Conservation (phyloP, 495 filamentous ascomycete genomes). For the Apiosordaria backusii region DNA sequence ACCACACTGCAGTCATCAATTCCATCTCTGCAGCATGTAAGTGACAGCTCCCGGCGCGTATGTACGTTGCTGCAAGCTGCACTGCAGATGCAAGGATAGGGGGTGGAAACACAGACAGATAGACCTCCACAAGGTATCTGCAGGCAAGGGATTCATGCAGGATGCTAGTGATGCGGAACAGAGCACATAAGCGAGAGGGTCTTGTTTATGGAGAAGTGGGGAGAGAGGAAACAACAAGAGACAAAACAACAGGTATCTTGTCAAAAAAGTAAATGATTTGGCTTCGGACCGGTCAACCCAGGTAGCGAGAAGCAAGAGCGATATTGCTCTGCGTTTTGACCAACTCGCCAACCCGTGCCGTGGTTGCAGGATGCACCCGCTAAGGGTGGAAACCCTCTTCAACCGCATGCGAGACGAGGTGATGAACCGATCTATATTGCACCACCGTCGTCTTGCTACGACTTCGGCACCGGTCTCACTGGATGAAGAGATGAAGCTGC, state of each 20-base stretch:
- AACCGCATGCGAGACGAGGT: background rate
- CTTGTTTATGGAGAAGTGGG: background rate
- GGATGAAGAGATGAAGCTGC: background rate
- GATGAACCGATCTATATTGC: background rate
- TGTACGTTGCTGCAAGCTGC: background rate
- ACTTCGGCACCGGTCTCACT: background rate
- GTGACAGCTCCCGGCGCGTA: too few relatives aligned
- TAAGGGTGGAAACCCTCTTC: background rate
- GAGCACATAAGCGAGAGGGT: background rate
- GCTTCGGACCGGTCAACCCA: background rate
- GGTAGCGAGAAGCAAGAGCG: background rate
- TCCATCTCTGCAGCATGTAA: too few relatives aligned
- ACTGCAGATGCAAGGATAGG: background rate
- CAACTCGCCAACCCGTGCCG: background rate
- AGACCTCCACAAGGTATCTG: background rate
- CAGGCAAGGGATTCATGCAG: background rate
- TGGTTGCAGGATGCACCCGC: background rate
- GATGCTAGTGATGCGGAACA: background rate
- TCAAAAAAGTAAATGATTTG: too few relatives aligned
- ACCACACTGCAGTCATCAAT: too few relatives aligned
- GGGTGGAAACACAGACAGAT: background rate
- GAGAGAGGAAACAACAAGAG: background rate
- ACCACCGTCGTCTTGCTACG: background rate
- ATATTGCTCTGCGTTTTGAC: background rate
- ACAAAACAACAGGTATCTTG: too few relatives aligned